phyloP scores from a whole-genome alignment of 768 basidiomycete genomes.

The Amanita rubescens region DNA sequence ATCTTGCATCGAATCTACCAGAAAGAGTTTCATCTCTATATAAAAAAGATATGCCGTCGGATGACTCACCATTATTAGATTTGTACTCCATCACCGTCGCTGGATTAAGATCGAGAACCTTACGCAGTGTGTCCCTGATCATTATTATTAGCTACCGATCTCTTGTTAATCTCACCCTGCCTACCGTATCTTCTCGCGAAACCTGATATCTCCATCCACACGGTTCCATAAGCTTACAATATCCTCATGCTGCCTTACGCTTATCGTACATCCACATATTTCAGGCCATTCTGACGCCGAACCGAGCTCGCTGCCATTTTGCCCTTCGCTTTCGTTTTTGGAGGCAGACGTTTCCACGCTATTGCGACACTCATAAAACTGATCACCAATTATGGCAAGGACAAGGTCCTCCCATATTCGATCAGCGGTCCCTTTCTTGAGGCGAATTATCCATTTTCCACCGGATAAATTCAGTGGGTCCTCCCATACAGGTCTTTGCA shows the following conservation, averaged over 20 bases:
- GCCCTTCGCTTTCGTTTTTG: slow-evolving; percentile 27
- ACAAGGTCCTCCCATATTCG: slow-evolving; percentile 89
- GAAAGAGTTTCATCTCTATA: background rate
- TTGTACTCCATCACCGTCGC: slow-evolving; percentile 91
- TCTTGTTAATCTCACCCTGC: slow-evolving; percentile 19
- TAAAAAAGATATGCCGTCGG: background rate
- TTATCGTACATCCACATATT: slow-evolving; percentile 93
- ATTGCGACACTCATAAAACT: slow-evolving; percentile 66
- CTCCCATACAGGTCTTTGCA: slow-evolving; percentile 93
- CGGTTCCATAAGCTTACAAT: slow-evolving; percentile 92
- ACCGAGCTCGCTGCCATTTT: slow-evolving; percentile 28
- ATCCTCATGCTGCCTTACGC: slow-evolving; percentile 89
- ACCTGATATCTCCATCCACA: slow-evolving; percentile 65
- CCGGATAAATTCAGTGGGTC: slow-evolving; percentile 83
- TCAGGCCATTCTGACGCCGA: slow-evolving; percentile 55
- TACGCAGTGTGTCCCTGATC: slow-evolving; percentile 69
- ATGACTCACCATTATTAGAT: slow-evolving; percentile 70
- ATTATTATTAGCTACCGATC: background rate
- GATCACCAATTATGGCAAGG: slow-evolving; percentile 82
- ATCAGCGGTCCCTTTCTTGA: slow-evolving; percentile 86
- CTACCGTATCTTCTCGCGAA: slow-evolving; percentile 78
- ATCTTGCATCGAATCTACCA: slow-evolving; percentile 79
- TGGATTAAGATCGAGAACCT: slow-evolving; percentile 66
- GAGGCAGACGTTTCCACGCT: slow-evolving; percentile 15
- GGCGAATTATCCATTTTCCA: slow-evolving; percentile 93